Evolutionary conservation across 1,284 basidiomycete genomes (phyloP).

Genomic region (Singerocomus inundabilis): DNA sequence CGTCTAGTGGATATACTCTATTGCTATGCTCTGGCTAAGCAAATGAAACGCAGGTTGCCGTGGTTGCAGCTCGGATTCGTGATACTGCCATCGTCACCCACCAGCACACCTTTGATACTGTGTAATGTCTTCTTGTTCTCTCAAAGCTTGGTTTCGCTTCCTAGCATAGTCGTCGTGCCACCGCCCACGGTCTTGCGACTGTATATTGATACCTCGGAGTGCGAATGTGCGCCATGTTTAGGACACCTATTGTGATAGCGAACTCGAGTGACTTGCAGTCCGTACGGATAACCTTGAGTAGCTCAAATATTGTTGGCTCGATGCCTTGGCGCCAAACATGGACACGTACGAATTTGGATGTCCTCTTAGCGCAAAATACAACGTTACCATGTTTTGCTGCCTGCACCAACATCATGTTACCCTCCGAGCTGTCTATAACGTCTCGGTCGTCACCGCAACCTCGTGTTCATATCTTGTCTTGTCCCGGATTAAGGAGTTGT

Average conservation of each 20-base stretch:
- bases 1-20: conserved; percentile 35
- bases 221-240: conserved; percentile 5
- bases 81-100: background rate
- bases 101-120: background rate
- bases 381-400: conserved; percentile 24
- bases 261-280: background rate
- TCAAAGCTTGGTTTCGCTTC: background rate
- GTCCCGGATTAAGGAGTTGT: conserved; percentile 24
- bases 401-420: conserved; percentile 1
- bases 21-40: conserved; percentile 9
- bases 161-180: background rate
- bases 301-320: no score
- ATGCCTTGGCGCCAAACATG: background rate
- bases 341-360: background rate
- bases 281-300: conserved; percentile 1
- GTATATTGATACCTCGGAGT: background rate
- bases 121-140: background rate
- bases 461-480: conserved; percentile 9
- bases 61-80: conserved; percentile 84
- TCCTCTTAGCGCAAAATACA: conserved; percentile 20
- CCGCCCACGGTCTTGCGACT: background rate
- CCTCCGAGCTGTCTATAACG: conserved; percentile 1
- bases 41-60: conserved; percentile 57
- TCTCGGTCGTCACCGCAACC: conserved; percentile 26
- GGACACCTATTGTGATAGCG: background rate